phyloP scores from a whole-genome alignment of 169 alveolate genomes.

The Miamiensis avidus region DNA sequence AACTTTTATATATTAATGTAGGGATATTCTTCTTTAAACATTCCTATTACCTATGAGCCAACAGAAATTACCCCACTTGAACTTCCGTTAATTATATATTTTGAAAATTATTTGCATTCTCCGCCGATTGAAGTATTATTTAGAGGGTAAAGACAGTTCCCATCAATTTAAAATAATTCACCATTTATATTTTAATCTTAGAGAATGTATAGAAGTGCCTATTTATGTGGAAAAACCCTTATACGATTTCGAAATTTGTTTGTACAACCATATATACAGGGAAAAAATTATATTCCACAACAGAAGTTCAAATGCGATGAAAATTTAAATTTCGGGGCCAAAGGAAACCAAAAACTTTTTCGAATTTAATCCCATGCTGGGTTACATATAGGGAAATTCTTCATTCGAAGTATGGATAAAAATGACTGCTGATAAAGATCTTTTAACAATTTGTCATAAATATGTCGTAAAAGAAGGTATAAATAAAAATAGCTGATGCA shows the following conservation, averaged over 20 bases:
- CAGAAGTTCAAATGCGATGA: slow-evolving; percentile 75
- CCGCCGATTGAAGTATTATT: slow-evolving; percentile 40
- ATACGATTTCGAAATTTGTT: slow-evolving; percentile 77
- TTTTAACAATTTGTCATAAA: slow-evolving; percentile 50
- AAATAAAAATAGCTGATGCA: neutral
- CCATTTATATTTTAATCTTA: slow-evolving; percentile 3
- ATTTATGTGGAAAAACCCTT: slow-evolving; percentile 76
- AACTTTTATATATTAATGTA: too few species aligned
- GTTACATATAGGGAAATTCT: slow-evolving; percentile 77
- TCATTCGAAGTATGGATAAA: slow-evolving; percentile 84
- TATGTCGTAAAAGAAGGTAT: slow-evolving; percentile 38
- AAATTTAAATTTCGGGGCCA: slow-evolving; percentile 74
- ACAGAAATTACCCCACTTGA: slow-evolving; percentile 30
- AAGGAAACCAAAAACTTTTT: slow-evolving; percentile 72
- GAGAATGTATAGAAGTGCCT: slow-evolving; percentile 85
- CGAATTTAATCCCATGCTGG: slow-evolving; percentile 85
- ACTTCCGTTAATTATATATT: slow-evolving; percentile 32
- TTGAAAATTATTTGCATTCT: slow-evolving; percentile 50
- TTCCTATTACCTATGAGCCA: slow-evolving; percentile 45
- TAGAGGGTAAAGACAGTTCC: neutral
- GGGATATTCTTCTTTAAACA: slow-evolving; percentile 31
- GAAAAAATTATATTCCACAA: slow-evolving; percentile 80
- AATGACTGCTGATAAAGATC: slow-evolving; percentile 72
- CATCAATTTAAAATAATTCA: neutral
- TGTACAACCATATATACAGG: slow-evolving; percentile 77